Evolutionary conservation across 345 rosid species (phyloP).

Genomic region (Raphanus raphanistrum): DNA sequence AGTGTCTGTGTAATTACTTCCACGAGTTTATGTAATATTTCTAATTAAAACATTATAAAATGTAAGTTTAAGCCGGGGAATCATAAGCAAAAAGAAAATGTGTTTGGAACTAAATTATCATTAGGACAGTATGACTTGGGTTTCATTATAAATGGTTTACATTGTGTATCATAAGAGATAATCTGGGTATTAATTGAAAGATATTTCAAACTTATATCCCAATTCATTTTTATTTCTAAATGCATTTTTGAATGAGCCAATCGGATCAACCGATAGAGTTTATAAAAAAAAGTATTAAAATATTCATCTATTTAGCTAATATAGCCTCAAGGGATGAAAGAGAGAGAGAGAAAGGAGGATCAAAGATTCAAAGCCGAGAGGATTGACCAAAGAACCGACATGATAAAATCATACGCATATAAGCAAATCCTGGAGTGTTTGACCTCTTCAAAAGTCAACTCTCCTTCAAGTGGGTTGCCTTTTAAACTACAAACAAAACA

Average conservation of each 20-base stretch:
- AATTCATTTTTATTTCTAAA: too few species aligned
- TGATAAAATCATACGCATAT: slow-evolving; percentile 8
- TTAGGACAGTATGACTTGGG: too few species aligned
- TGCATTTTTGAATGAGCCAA: too few species aligned
- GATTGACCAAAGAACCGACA: slow-evolving; percentile 54
- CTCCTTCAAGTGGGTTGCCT: slow-evolving; percentile 36
- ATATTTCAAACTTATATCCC: too few species aligned
- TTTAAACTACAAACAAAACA: slow-evolving; percentile 15
- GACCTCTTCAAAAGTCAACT: slow-evolving; percentile 40
- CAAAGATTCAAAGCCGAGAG: slow-evolving; percentile 48
- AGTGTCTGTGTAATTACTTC: slow-evolving; percentile 11
- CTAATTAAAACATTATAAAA: not conserved
- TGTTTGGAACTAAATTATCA: too few species aligned
- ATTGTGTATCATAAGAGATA: too few species aligned
- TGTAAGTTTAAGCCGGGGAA: not conserved
- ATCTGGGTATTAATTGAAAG: too few species aligned
- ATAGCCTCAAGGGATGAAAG: not conserved
- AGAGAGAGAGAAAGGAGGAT: not conserved
- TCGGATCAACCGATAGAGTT: too few species aligned
- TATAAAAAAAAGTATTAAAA: not conserved
- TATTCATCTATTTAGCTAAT: not conserved
- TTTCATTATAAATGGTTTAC: too few species aligned
- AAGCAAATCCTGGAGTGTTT: slow-evolving; percentile 22
- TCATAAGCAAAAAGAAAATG: too few species aligned
- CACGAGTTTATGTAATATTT: slow-evolving; percentile 9